phyloP scores from a whole-genome alignment of 83 land plant species.

The Larix sibirica region DNA sequence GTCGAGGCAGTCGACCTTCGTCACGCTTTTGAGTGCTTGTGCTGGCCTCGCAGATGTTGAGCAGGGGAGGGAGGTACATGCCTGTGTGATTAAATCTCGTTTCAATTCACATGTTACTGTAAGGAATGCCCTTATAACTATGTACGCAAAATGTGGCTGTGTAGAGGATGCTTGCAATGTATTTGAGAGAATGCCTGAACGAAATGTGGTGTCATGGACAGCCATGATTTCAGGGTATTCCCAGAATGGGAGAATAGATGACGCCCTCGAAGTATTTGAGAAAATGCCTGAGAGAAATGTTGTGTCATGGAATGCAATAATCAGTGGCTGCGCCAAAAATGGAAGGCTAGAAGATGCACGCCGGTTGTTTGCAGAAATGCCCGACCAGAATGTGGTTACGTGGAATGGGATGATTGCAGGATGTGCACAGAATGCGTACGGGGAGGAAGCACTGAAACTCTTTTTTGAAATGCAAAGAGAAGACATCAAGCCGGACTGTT shows the following conservation, averaged over 20 bases:
- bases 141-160: conserved; percentile 63
- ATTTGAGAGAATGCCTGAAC: conserved; percentile 41
- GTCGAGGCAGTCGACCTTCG: conserved; percentile 23
- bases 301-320: conserved; percentile 35
- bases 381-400: neutral
- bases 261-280: conserved; percentile 24
- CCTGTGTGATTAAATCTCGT: conserved; percentile 43
- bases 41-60: conserved; percentile 29
- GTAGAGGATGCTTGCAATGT: conserved; percentile 46
- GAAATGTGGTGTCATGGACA: conserved; percentile 56
- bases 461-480: neutral
- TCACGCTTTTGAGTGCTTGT: conserved; percentile 39
- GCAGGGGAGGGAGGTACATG: conserved; percentile 52
- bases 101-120: conserved; percentile 51
- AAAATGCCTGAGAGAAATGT: conserved; percentile 32
- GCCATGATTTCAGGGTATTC: conserved; percentile 58
- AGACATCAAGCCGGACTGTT: neutral
- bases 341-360: conserved; percentile 4
- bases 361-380: conserved; percentile 22
- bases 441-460: neutral
- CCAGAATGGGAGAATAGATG: conserved; percentile 9
- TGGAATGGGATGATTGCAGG: conserved; percentile 2
- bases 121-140: conserved; percentile 56
- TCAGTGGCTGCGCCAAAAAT: conserved; percentile 25
- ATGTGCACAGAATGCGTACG: neutral